Conservation (phyloP, 345 rosid genomes). For the Salix exigua region DNA sequence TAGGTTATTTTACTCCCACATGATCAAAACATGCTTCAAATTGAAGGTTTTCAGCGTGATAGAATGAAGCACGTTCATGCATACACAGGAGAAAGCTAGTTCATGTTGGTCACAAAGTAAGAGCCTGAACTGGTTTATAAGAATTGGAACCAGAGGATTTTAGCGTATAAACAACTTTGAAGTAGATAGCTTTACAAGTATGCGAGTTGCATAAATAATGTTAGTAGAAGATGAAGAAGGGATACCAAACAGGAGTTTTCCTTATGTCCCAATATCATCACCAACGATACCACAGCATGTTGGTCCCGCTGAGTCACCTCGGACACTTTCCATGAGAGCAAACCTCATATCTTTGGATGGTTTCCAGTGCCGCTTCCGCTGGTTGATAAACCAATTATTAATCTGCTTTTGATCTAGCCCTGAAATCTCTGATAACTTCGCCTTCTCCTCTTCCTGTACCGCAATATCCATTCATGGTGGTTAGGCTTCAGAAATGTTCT, state of each 20-base stretch:
- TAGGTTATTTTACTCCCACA: too few relatives aligned
- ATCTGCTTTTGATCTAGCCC: constrained; percentile 26
- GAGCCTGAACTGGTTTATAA: not conserved
- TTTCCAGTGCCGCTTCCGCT: constrained; percentile 31
- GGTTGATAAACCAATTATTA: constrained; percentile 29
- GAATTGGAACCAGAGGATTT: not conserved
- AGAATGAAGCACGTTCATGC: not conserved
- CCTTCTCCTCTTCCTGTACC: constrained; percentile 58
- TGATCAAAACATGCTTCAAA: too few relatives aligned
- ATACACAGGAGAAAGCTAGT: not conserved
- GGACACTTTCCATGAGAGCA: constrained; percentile 40
- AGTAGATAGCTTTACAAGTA: not conserved
- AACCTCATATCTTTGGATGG: constrained; percentile 31
- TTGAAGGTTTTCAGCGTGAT: not conserved
- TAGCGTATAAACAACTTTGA: too few relatives aligned
- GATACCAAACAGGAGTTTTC: not conserved
- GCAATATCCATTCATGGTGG: not conserved
- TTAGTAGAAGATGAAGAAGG: not conserved
- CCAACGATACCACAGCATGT: constrained; percentile 20
- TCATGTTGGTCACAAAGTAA: not conserved
- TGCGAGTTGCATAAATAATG: not conserved
- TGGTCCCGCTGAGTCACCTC: not conserved
- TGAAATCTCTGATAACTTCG: constrained; percentile 34
- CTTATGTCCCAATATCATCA: not conserved
- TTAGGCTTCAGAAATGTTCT: not conserved